A percentile compares a stretch with the other conserved stretches of the same genome.
Evolutionary conservation across 169 alveolate species (phyloP).

Genomic region (Theileria orientalis): DNA sequence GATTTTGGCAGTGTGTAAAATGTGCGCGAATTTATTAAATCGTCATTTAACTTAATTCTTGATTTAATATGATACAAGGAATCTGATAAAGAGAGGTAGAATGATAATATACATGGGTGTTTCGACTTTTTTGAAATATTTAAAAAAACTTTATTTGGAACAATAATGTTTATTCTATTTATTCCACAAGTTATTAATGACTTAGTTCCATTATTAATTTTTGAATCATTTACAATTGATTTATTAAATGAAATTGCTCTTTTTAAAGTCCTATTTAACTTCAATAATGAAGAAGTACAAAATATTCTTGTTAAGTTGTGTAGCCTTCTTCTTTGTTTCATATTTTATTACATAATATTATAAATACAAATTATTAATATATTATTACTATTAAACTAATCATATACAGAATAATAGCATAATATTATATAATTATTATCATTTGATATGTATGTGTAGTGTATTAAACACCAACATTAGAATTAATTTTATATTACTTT

Average conservation of each 20-base stretch:
- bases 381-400: no score
- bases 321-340: no score
- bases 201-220: not conserved
- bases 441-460: no score
- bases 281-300: no score
- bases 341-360: no score
- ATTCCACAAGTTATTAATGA: not conserved
- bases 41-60: constrained; percentile 3
- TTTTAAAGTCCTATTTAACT: not conserved
- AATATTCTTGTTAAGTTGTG: no score
- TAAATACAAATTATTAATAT: no score
- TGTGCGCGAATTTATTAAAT: not conserved
- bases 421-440: no score
- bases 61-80: not conserved
- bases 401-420: no score
- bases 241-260: not conserved
- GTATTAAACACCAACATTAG: no score
- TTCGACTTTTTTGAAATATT: not conserved
- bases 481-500: no score
- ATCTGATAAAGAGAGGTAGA: not conserved
- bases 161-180: not conserved
- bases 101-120: not conserved
- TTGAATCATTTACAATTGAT: not conserved
- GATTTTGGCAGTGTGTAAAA: constrained; percentile 14
- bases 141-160: no score